Percentiles rank a stretch among this genome's conserved stretches.
phyloP scores from a whole-genome alignment of 1,139 yeast species.

The Blastobotrys capitulatus region DNA sequence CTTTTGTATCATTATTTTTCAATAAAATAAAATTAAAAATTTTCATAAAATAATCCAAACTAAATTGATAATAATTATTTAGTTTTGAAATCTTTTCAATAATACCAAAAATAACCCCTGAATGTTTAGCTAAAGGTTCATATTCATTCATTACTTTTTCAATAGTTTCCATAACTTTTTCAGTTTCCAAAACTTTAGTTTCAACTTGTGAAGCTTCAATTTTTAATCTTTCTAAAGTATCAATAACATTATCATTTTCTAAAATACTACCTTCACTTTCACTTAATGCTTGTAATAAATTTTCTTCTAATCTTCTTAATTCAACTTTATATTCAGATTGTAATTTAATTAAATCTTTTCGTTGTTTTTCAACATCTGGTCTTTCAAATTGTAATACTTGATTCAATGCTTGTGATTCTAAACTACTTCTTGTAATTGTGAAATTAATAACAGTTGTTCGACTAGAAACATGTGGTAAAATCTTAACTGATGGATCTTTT shows the following conservation, averaged over 20 bases:
- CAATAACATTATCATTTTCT: conserved; percentile 58
- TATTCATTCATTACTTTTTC: conserved; percentile 45
- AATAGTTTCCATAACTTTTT: conserved; percentile 48
- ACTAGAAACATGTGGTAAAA: conserved; percentile 55
- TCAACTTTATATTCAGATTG: conserved; percentile 56
- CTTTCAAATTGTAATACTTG: conserved; percentile 48
- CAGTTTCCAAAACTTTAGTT: conserved; percentile 49
- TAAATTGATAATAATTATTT: conserved; percentile 52
- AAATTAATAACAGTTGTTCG: conserved; percentile 65
- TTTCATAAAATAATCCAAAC: conserved; percentile 44
- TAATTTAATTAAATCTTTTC: conserved; percentile 48
- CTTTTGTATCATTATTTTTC: not conserved
- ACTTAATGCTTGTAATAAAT: conserved; percentile 53
- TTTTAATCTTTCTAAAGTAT: conserved; percentile 61
- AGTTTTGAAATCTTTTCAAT: conserved; percentile 41
- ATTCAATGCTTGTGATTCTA: conserved; percentile 60
- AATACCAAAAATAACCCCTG: conserved; percentile 46
- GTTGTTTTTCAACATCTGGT: conserved; percentile 63
- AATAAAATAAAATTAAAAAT: conserved; percentile 37
- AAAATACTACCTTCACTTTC: conserved; percentile 57
- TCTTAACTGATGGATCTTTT: conserved; percentile 45
- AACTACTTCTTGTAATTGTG: conserved; percentile 59
- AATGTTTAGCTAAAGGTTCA: conserved; percentile 49
- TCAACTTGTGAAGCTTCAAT: conserved; percentile 53
- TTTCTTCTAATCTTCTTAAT: conserved; percentile 54